Base-by-base conservation (phyloP, 2,329 filamentous ascomycete species). In the Aspergillus melleus region DNA sequence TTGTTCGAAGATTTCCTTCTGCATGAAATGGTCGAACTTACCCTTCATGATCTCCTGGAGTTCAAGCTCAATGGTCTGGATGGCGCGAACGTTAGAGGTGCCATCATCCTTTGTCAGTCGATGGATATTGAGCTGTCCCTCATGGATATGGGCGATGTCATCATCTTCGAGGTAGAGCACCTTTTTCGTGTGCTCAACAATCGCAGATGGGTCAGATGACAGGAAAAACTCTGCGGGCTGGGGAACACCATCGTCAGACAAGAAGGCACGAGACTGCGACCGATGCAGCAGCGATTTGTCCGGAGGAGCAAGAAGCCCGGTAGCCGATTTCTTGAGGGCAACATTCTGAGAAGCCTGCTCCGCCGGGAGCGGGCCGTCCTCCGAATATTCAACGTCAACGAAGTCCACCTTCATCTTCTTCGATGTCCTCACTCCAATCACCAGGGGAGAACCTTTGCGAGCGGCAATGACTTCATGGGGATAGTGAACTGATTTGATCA, bases 321-420 rank as follows among this genome's bases (percentile, higher is more conserved):
- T 82, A 61, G 90, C 87, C 55, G 86, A 85, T 84, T 96, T 98
- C 88, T 97, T 98, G 72, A 98, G 83, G 61, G 95, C 95, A 63
- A 92, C 92, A 76, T 97, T 98, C 82, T 99, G 95, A 61, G 94
- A 94, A 63, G 95, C 95, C 67, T 89, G 88, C 86, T 99, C 95
- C 56, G 95, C 95, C 42, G 95, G 89, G 63, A 99, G 89, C 67
- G 90, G 86, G 72, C 89, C 88, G 71, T 96, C 92, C 72, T 96
- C 92, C 54, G 90, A 90, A 78, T 94, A 98, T 82, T 99, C 95
- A 63, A 99, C 95, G 77, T 99, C 95, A 76, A 99, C 95, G 74
- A 99, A 99, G 82, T 99, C 95, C 64, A 99, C 95, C 89, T 98
- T 99, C 95, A 99, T 98, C 83, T 96, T 96, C 84, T 90, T 96